Evolutionary conservation across 2,329 filamentous ascomycete species (phyloP).

Genomic region (Fusarium ramigenum): DNA sequence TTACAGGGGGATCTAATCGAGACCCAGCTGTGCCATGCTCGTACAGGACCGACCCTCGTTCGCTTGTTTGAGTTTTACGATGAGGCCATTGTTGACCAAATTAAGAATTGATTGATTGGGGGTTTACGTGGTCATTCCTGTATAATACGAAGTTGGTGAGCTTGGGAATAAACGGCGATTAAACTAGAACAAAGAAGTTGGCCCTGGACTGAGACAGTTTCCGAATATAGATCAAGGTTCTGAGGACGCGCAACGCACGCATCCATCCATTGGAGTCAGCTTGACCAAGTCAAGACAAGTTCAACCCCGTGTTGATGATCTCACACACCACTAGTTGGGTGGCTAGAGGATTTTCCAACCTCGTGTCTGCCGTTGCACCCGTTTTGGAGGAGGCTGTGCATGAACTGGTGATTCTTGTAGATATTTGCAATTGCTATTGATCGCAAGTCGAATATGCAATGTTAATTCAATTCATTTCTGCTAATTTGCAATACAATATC

Average conservation of each 20-base stretch:
- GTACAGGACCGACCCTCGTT: constrained; percentile 3
- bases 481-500: background rate
- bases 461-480: background rate
- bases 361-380: constrained; percentile 28
- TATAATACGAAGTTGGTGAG: background rate
- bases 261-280: constrained; percentile 16
- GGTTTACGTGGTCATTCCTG: background rate
- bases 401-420: background rate
- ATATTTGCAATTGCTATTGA: background rate
- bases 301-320: constrained; percentile 26
- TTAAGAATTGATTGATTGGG: background rate
- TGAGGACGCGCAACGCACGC: constrained; percentile 31
- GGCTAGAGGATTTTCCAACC: constrained; percentile 15
- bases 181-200: background rate
- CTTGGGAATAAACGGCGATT: background rate
- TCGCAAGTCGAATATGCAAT: background rate
- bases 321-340: constrained; percentile 22
- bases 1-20: background rate
- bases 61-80: constrained; percentile 17
- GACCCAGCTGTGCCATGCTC: constrained; percentile 16
- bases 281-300: background rate
- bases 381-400: constrained; percentile 28
- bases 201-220: constrained; percentile 3
- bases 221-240: constrained; percentile 27
- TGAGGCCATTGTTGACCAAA: constrained; percentile 13